Percentiles rank a stretch among this genome's conserved stretches.
Evolutionary conservation across 2,329 filamentous ascomycete species (phyloP).

Genomic region (Ophiocordyceps sinensis): DNA sequence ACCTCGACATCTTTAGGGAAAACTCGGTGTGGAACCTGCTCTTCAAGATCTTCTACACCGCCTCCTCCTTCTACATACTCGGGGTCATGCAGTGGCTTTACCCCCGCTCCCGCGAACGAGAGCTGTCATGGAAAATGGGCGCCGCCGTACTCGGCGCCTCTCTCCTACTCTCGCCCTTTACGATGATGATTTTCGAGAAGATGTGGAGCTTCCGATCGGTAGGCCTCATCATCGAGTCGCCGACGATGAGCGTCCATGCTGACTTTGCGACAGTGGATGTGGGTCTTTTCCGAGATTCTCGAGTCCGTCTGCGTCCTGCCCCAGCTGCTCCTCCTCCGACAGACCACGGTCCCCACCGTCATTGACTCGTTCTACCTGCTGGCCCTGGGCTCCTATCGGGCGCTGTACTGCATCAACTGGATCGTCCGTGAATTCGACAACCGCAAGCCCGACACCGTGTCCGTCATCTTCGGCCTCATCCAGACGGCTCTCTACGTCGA

Average conservation of each 20-base stretch:
- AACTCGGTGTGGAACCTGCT: conserved; percentile 53
- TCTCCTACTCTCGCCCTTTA: conserved; percentile 54
- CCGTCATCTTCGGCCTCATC: conserved; percentile 73
- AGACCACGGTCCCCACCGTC: conserved; percentile 90
- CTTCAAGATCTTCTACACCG: conserved; percentile 82
- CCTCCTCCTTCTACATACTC: conserved; percentile 73
- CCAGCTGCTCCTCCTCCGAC: conserved; percentile 78
- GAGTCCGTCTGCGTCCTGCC: conserved; percentile 85
- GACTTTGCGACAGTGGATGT: conserved; percentile 47
- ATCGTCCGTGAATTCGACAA: conserved; percentile 54
- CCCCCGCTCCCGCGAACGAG: conserved; percentile 75
- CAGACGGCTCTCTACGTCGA: conserved; percentile 86
- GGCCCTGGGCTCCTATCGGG: conserved; percentile 75
- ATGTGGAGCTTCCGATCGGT: conserved; percentile 37
- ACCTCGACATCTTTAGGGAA: conserved; percentile 64
- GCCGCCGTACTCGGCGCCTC: conserved; percentile 52
- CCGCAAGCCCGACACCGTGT: conserved; percentile 50
- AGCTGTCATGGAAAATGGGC: conserved; percentile 88
- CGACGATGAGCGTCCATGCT: conserved; percentile 1
- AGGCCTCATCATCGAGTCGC: neutral
- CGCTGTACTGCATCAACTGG: conserved; percentile 87
- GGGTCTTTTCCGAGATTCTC: conserved; percentile 82
- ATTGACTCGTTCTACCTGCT: conserved; percentile 95
- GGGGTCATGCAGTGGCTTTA: conserved; percentile 76
- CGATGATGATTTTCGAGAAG: conserved; percentile 51